Evolutionary conservation across 495 filamentous ascomycete species (phyloP).

Genomic region (Lasiosphaeris hirsuta): DNA sequence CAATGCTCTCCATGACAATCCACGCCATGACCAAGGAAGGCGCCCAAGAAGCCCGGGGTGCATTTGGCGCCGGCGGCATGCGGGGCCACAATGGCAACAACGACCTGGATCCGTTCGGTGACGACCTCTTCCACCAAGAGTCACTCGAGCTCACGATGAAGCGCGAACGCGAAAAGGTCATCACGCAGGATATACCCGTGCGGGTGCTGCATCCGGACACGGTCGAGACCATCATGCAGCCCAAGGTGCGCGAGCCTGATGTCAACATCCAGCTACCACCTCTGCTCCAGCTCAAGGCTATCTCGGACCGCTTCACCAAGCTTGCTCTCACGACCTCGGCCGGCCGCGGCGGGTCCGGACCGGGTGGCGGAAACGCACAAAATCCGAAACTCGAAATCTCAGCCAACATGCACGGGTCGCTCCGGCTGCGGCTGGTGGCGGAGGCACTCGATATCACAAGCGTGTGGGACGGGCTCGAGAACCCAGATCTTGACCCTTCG

Average conservation of each 20-base stretch:
- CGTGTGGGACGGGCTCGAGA: constrained; percentile 75
- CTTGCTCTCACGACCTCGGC: constrained; percentile 49
- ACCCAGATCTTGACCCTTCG: constrained; percentile 75
- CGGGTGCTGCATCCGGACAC: constrained; percentile 75
- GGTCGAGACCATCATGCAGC: constrained; percentile 85
- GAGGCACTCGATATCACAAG: constrained; percentile 78
- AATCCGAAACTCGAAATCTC: constrained; percentile 70
- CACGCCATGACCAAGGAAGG: constrained; percentile 54
- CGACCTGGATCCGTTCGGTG: constrained; percentile 38
- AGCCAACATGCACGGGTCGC: constrained; percentile 87
- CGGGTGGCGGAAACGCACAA: constrained; percentile 17
- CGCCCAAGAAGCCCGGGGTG: constrained; percentile 25
- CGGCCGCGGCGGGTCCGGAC: constrained; percentile 1
- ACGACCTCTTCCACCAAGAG: constrained; percentile 45
- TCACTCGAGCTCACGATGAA: constrained; percentile 46
- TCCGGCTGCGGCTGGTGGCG: constrained; percentile 70
- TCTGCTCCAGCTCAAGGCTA: constrained; percentile 78
- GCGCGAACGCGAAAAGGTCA: constrained; percentile 72
- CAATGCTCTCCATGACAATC: constrained; percentile 82
- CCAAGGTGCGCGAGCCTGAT: constrained; percentile 84
- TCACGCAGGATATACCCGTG: constrained; percentile 96
- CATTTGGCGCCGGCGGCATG: constrained; percentile 19
- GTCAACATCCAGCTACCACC: constrained; percentile 88
- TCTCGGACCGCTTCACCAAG: constrained; percentile 91
- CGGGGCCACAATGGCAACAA: constrained; percentile 21